Conservation (phyloP, 306 rosid species). For the Styphnolobium japonicum region DNA sequence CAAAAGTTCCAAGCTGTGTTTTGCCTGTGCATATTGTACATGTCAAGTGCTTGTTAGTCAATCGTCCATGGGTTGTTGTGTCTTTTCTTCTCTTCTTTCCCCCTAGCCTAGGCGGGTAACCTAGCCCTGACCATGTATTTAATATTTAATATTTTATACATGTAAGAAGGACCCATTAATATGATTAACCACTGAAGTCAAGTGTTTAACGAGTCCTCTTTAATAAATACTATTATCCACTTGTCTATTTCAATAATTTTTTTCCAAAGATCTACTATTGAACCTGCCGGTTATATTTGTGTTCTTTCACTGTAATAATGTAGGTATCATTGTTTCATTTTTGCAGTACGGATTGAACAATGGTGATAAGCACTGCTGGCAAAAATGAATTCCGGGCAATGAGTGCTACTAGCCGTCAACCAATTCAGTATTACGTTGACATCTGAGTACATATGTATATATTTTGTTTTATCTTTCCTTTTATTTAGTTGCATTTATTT, state of each 20-base stretch:
- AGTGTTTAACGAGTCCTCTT: too few species aligned
- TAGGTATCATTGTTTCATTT: not conserved
- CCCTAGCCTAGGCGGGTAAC: not conserved
- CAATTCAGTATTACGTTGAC: conserved; percentile 18
- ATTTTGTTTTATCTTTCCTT: not conserved
- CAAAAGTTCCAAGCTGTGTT: not conserved
- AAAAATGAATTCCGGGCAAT: conserved; percentile 45
- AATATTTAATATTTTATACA: not conserved
- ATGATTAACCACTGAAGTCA: too few species aligned
- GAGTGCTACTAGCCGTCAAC: conserved; percentile 17
- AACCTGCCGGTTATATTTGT: not conserved
- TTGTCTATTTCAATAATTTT: too few species aligned
- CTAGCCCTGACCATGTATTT: not conserved
- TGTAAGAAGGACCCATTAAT: not conserved
- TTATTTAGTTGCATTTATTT: conserved; percentile 2
- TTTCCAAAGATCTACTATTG: too few species aligned
- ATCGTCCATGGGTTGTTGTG: not conserved
- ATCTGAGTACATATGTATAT: conserved; percentile 38
- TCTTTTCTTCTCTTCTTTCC: not conserved
- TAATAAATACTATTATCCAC: too few species aligned
- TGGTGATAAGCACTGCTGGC: conserved; percentile 39
- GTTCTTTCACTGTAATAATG: conserved; percentile 15
- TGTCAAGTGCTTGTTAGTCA: not conserved
- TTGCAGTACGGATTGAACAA: conserved; percentile 80
- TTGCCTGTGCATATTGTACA: not conserved